Evolutionary conservation across 1,284 basidiomycete genomes (phyloP).

Genomic region (Neotropicomus parvogracilis): DNA sequence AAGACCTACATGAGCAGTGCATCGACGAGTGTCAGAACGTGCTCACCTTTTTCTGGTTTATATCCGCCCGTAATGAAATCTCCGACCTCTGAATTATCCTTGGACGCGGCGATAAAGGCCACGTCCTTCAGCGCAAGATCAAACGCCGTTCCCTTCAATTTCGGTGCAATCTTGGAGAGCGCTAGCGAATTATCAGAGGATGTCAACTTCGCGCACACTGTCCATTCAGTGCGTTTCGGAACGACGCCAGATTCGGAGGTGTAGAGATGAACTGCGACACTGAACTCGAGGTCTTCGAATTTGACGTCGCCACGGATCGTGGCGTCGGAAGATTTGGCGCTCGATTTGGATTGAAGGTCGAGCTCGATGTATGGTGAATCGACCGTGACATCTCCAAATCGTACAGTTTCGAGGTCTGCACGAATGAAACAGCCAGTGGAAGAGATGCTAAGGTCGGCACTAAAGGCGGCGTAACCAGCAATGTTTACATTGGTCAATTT

Average conservation of each 20-base stretch:
- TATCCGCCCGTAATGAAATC: not conserved
- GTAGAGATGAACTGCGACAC: constrained; percentile 9
- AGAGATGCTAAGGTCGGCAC: constrained; percentile 1
- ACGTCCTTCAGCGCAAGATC: constrained; percentile 9
- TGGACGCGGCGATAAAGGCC: constrained; percentile 8
- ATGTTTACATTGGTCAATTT: constrained; percentile 3
- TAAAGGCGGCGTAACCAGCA: constrained; percentile 4
- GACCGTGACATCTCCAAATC: constrained; percentile 6
- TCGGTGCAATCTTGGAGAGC: constrained; percentile 9
- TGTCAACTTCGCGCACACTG: constrained; percentile 2
- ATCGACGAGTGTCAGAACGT: not conserved
- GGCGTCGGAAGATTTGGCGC: constrained; percentile 1
- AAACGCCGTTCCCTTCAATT: constrained; percentile 8
- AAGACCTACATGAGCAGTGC: not conserved
- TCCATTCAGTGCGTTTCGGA: constrained; percentile 13
- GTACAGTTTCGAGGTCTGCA: constrained; percentile 5
- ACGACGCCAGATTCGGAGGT: not conserved
- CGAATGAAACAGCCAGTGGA: constrained; percentile 4
- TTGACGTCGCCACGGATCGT: constrained; percentile 3
- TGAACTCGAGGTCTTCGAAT: constrained; percentile 3
- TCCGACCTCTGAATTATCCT: constrained; percentile 3
- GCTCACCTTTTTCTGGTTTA: constrained; percentile 2
- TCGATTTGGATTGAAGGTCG: constrained; percentile 7
- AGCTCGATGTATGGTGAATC: constrained; percentile 9
- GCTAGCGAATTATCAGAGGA: constrained; percentile 1